Evolutionary conservation across 768 basidiomycete genomes (phyloP), one percentile per base, ranked within the genome.

Genomic region (Pleurotus djamor): DNA sequence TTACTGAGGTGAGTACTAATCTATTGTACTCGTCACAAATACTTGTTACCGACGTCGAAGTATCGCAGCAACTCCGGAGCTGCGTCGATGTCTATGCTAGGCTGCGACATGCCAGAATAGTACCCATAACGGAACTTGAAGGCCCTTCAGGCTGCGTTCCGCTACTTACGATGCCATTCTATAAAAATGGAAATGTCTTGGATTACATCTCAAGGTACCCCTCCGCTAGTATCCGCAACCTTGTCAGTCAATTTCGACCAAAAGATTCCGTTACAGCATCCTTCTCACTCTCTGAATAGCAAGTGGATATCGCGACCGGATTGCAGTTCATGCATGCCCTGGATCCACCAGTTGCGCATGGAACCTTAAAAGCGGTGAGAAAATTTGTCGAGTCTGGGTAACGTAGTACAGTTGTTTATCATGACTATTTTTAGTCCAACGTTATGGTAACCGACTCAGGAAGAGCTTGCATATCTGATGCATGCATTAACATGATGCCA

Each of bases 401-500:
- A 28, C 21, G 21, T 28, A 28, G 21, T 28, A 28, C 21, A 28
- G n/a, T 43, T 28, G 14, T 41, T 47, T 2, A 47, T 17, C 16
- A 47, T 12, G 14, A 10, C 9, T 16, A 7, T 16, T 17, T 17
- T 14, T 16, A 55, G 54, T 55, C 54, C 5, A 55, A 54, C 38
- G 33, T 55, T 13, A n/a, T 55, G 37, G 44, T 55, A 8, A 41
- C 54, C 13, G 38, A 55, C 17, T 35, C 36, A 13, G 54, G 54
- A 10, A 38, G 35, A 32, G 54, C 54, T 8, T 55, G 54, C 21
- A 55, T 55, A 17, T n/a, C 54, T 5, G 54, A 55, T 32, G 35
- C 54, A 32, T 55, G 54, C 21, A 41, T 55, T 9, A 55, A 55
- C 54, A 55, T 55, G 54, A 37, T 55, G 5, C 54, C 54, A 13